A percentile compares a stretch with the other conserved stretches of the same genome.
Conservation (phyloP, 768 basidiomycete genomes). For the Pleurotus platypus region DNA sequence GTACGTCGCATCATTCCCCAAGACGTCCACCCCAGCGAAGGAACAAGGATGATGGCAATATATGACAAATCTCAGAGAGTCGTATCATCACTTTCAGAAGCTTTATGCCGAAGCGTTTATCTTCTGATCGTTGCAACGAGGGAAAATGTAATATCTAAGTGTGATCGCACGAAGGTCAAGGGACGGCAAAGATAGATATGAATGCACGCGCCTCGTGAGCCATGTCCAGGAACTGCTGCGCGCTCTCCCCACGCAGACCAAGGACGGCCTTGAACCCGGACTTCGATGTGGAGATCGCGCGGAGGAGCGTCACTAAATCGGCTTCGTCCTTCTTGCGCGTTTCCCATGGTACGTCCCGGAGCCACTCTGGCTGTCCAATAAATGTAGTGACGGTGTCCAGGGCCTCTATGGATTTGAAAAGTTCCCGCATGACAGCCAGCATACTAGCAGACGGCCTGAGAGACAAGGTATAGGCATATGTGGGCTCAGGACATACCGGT, state of each 20-base stretch:
- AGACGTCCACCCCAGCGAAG: slow-evolving; percentile 19
- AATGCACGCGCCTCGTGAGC: background rate
- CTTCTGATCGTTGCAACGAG: background rate
- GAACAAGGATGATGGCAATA: slow-evolving; percentile 20
- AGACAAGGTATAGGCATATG: too few relatives aligned
- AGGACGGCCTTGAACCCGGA: slow-evolving; percentile 2
- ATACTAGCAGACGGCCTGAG: background rate
- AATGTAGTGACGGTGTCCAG: background rate
- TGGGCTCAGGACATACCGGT: background rate
- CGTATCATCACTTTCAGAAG: slow-evolving; percentile 5
- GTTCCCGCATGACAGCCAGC: background rate
- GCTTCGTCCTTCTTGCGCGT: background rate
- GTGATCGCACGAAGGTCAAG: too few relatives aligned
- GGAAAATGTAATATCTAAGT: slow-evolving; percentile 3
- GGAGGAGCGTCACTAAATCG: background rate
- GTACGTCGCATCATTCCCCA: slow-evolving; percentile 18
- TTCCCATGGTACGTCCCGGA: background rate
- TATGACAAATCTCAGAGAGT: slow-evolving; percentile 11
- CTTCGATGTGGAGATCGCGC: background rate
- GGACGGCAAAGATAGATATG: too few relatives aligned
- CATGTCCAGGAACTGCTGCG: slow-evolving; percentile 9
- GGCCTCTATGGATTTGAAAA: slow-evolving; percentile 1
- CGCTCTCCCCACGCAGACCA: background rate
- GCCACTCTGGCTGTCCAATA: background rate
- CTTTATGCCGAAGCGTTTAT: slow-evolving; percentile 1